Percentiles rank a stretch among this genome's conserved stretches.
Conservation (phyloP, 306 rosid genomes). For the Echinosophora koreensis region DNA sequence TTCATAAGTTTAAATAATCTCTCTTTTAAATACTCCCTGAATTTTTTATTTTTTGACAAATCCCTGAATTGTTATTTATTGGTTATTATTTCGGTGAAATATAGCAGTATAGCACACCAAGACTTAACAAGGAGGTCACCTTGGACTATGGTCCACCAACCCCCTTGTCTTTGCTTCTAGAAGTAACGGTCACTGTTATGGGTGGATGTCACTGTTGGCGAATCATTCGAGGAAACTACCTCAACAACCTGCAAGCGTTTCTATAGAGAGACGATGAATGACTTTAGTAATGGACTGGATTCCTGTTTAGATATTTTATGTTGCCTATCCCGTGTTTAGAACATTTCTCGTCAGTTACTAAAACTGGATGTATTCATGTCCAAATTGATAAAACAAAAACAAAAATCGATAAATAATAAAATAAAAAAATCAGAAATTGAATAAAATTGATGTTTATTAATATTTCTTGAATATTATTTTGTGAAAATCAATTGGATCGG, state of each 20-base stretch:
- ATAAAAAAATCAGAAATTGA: no score
- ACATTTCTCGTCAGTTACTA: not conserved
- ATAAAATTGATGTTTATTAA: no score
- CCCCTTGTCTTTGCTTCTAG: not conserved
- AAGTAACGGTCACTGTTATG: not conserved
- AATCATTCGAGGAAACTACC: conserved; percentile 37
- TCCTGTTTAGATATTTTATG: conserved; percentile 19
- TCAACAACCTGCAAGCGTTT: not conserved
- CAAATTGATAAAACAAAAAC: no score
- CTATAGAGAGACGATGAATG: no score
- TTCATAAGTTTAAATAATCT: no score
- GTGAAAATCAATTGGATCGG: no score
- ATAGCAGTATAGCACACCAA: not conserved
- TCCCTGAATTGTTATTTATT: not conserved
- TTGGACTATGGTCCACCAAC: conserved; percentile 18
- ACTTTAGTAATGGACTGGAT: not conserved
- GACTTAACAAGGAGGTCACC: not conserved
- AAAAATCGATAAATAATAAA: no score
- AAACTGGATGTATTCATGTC: no score
- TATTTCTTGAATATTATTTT: no score
- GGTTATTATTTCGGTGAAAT: no score
- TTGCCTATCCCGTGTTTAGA: conserved; percentile 13
- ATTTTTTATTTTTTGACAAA: no score
- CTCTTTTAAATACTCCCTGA: no score
- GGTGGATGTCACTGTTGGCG: conserved; percentile 34